These are phyloP conservation scores for Apiotrichum montevideense DNA, from an alignment of 1,284 basidiomycete species.

Conservation along the genomic window DNA sequence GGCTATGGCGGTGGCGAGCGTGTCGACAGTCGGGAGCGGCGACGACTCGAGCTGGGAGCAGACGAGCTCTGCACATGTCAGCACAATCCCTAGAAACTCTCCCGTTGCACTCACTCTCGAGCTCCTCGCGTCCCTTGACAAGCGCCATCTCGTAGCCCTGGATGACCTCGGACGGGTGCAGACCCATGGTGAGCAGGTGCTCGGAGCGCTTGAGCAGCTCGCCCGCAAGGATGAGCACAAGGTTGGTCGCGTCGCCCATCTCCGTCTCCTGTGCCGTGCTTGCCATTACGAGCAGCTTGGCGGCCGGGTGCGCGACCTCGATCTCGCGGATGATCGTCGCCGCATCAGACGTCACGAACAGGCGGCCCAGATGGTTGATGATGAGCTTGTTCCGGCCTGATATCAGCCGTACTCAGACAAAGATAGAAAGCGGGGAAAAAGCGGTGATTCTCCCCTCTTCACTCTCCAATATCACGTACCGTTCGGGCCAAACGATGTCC, in stretches of 20 bases:
- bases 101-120: constrained; percentile 66
- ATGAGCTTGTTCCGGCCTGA: constrained; percentile 88
- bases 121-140: constrained; percentile 73
- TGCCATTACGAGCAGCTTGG: constrained; percentile 95
- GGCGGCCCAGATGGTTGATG: constrained; percentile 89
- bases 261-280: constrained; percentile 94
- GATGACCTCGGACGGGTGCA: constrained; percentile 91
- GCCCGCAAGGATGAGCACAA: constrained; percentile 90
- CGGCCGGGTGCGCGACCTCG: constrained; percentile 97
- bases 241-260: constrained; percentile 97
- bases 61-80: constrained; percentile 27
- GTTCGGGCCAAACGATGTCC: constrained; percentile 94
- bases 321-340: constrained; percentile 98
- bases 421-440: neutral
- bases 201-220: constrained; percentile 94
- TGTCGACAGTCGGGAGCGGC: constrained; percentile 67
- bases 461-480: constrained; percentile 53
- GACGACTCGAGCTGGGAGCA: constrained; percentile 46
- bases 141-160: constrained; percentile 95
- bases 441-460: neutral
- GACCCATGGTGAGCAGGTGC: constrained; percentile 85
- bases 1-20: constrained; percentile 74
- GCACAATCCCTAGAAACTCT: no score
- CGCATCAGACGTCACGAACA: constrained; percentile 98
- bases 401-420: neutral